Percentiles rank a stretch among this genome's conserved stretches.
These are phyloP conservation scores for Phytophthora hybrid DNA, from an alignment of 352 stramenopile genomes.

Conservation along the genomic window DNA sequence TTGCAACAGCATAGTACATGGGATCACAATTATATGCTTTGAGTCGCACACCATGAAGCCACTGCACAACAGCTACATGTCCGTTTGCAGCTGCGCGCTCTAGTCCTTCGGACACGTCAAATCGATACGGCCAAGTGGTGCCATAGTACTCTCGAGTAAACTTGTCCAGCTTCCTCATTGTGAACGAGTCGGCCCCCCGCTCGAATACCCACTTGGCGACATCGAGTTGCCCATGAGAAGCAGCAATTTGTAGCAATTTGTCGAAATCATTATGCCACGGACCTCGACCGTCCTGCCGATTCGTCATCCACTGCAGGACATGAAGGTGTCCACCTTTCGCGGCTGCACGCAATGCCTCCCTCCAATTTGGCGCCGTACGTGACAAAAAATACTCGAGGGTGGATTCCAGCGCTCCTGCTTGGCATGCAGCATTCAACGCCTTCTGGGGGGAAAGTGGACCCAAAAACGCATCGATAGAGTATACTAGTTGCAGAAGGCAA, in stretches of 20 bases:
- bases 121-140: too few relatives aligned
- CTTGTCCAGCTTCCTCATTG: too few relatives aligned
- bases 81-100: too few relatives aligned
- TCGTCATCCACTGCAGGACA: not conserved
- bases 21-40: too few relatives aligned
- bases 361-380: not conserved
- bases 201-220: not conserved
- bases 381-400: not conserved
- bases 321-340: constrained; percentile 2
- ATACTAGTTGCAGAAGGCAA: too few relatives aligned
- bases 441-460: not conserved
- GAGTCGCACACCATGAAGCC: too few relatives aligned
- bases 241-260: not conserved
- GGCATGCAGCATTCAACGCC: not conserved
- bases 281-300: not conserved
- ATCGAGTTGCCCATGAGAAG: not conserved
- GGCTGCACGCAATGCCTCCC: not conserved
- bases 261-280: constrained; percentile 2
- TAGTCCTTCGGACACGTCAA: too few relatives aligned
- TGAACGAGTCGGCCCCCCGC: not conserved
- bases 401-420: not conserved
- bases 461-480: too few relatives aligned
- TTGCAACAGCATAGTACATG: too few relatives aligned
- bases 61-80: too few relatives aligned
- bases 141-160: too few relatives aligned